These are phyloP conservation scores for Pistacia atlantica DNA, from an alignment of 345 rosid species.

Conservation along the genomic window DNA sequence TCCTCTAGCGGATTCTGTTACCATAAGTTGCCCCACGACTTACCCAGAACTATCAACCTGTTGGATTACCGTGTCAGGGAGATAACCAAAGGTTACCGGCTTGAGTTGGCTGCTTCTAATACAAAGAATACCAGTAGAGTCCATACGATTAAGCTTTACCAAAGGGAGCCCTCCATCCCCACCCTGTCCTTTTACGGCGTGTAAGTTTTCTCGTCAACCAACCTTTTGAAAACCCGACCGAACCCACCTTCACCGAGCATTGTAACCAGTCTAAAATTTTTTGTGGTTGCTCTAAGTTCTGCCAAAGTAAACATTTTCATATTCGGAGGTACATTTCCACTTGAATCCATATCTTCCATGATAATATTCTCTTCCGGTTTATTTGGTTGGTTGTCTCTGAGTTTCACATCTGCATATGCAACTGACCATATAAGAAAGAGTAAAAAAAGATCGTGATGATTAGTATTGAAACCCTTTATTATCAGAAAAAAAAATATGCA, in stretches of 20 bases:
- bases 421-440: background rate
- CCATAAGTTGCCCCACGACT: too few relatives aligned
- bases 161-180: conserved; percentile 46
- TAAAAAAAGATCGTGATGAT: too few relatives aligned
- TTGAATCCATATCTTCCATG: background rate
- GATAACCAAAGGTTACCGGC: too few relatives aligned
- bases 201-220: conserved; percentile 63
- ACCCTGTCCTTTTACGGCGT: conserved; percentile 61
- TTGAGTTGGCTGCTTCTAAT: too few relatives aligned
- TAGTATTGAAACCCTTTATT: too few relatives aligned
- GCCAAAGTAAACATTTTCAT: conserved; percentile 57
- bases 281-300: conserved; percentile 65
- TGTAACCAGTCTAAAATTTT: conserved; percentile 73
- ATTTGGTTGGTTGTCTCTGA: background rate
- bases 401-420: background rate
- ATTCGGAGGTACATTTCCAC: conserved; percentile 26
- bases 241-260: conserved; percentile 91
- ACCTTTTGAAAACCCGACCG: conserved; percentile 89
- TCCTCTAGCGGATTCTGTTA: too few relatives aligned
- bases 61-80: too few relatives aligned
- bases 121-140: too few relatives aligned
- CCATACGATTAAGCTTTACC: too few relatives aligned
- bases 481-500: background rate
- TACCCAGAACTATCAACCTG: too few relatives aligned
- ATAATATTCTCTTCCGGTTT: background rate